Evolutionary conservation across 2,329 filamentous ascomycete genomes (phyloP), one percentile per base, ranked within the genome.

Genomic region (Ophidiomyces ophidiicola): DNA sequence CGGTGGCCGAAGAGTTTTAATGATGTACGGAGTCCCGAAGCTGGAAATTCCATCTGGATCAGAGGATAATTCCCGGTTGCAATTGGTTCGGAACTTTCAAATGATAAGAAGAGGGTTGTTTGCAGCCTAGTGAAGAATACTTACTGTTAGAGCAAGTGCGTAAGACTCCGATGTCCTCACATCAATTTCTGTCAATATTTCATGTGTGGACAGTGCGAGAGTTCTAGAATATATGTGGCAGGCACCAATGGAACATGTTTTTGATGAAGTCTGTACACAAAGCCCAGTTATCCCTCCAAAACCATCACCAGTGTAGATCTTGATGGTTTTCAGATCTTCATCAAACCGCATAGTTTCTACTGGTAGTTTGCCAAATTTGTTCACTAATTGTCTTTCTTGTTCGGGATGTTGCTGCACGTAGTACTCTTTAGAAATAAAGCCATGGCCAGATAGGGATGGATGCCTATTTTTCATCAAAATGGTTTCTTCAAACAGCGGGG

Each of bases 331-430:
- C 5, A 39, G 26, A 31, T 39, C 24, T 39, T 15, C n/a, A 14
- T 39, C 25, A 39, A 39, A 39, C 26, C 36, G 32, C 36, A 39
- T 19, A 32, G 26, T 21, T 39, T 39, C 36, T 17, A 39, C 26
- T 32, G 26, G 15, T 31, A 39, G 30, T 14, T 31, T 31, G 24
- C 19, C 36, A 36, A 15, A 36, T 5, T 25, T 25, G 33, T 4
- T 17, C 20, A 36, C n/a, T 11, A 26, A 36, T 25, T n/a, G n/a
- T 26, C 33, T 36, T 36, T 36, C 33, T 26, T 24, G 5, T 23
- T 23, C 33, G 21, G 18, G 23, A n/a, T 36, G 18, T 36, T 23
- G 18, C 14, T 23, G 24, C 36, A 39, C 36, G 19, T 39, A 39
- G 32, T 39, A 32, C 23, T 39, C 26, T 15, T 39, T 18, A 17